Conservation (phyloP, 164 flowering plant genomes). For the Euptelea pleiosperma region DNA sequence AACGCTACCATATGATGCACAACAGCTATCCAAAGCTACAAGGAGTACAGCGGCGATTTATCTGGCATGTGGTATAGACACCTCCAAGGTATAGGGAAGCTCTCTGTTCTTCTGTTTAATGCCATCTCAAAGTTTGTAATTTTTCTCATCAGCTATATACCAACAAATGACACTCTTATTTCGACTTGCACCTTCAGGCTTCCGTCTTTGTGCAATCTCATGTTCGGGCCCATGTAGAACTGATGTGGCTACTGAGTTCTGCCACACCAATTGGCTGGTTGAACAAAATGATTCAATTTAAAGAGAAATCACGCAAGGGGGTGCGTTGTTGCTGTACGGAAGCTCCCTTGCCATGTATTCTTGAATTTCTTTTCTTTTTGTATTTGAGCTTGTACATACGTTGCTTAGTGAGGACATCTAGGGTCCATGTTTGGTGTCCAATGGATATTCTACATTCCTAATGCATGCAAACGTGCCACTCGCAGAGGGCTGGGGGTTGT, state of each 20-base stretch:
- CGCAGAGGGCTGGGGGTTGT: too few relatives aligned
- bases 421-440: neutral
- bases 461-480: neutral
- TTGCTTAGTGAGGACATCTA: too few relatives aligned
- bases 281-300: conserved; percentile 93
- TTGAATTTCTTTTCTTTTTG: neutral
- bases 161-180: neutral
- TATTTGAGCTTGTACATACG: neutral
- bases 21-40: conserved; percentile 65
- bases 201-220: conserved; percentile 98
- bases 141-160: conserved; percentile 2
- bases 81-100: conserved; percentile 60
- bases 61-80: conserved; percentile 92
- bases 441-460: neutral
- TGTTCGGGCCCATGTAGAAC: conserved; percentile 89
- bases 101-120: neutral
- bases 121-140: conserved; percentile 2
- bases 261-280: conserved; percentile 92
- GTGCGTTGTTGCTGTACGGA: conserved; percentile 43
- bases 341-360: conserved; percentile 9
- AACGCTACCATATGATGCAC: conserved; percentile 77
- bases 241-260: conserved; percentile 93
- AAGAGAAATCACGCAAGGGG: conserved; percentile 94
- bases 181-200: conserved; percentile 46
- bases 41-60: conserved; percentile 90